Evolutionary conservation across 139 green algal genomes (phyloP), one percentile per base, ranked within the genome.

Genomic region (Chlamydomonas asymmetrica): DNA sequence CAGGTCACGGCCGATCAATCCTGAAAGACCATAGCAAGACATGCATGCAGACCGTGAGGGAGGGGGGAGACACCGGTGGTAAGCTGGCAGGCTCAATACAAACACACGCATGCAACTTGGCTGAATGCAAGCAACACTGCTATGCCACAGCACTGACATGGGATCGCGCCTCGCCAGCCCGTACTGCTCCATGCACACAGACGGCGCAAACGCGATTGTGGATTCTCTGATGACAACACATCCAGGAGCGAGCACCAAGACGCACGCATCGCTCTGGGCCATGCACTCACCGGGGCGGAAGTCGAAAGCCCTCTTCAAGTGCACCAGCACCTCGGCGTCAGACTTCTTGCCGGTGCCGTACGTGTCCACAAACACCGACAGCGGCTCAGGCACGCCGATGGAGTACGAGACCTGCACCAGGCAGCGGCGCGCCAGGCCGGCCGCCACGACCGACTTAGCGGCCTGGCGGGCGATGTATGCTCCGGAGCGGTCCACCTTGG

Each of bases 401-500:
- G 95, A 92, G 79, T 99, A 99, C 2, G 96, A 98, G 37, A 98
- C 89, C 88, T 97, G 90, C n/a, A 85, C 54, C 69, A 81, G 52
- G 74, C 74, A 81, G 32, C 71, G 71, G 50, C 41, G 87, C 0
- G 96, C 96, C 5, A 99, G 92, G 48, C 89, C 89, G 1, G 89
- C 80, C 10, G 96, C 96, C 39, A 99, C 96, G 48, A 99, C 85
- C 35, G 91, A 97, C 92, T 99, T 99, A 81, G 96, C 96, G 31
- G 90, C 96, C 88, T 99, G 96, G 80, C 96, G 92, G 35, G 92
- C 93, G 72, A 99, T 98, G 94, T 99, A 99, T n/a, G 96, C 96
- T 25, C 92, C 96, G 10, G 93, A 98, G 79, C 93, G 73, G 71
- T 91, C 85, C 31, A 91, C 87, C 89, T 93, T 94, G 60, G 89